Evolutionary conservation across 2,329 filamentous ascomycete species (phyloP).

Genomic region (Colletotrichum spinosum): DNA sequence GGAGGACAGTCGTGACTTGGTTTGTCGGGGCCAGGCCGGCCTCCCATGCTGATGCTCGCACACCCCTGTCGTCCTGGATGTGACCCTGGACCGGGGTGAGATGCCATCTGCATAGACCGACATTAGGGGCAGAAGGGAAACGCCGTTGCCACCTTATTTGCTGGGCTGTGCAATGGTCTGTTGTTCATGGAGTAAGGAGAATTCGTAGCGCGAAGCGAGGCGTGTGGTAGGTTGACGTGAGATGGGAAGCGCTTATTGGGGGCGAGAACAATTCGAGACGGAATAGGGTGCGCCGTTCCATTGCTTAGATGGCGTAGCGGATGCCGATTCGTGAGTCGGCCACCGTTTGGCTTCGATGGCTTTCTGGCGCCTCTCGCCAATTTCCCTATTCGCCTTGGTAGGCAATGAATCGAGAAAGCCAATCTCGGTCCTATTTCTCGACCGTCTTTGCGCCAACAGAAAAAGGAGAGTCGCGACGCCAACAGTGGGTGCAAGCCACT

Average conservation of each 20-base stretch:
- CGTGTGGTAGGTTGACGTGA: constrained; percentile 17
- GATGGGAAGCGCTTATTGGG: constrained; percentile 28
- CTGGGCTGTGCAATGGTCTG: constrained; percentile 2
- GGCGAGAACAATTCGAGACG: constrained; percentile 11
- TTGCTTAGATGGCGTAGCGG: constrained; percentile 7
- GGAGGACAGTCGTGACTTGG: constrained; percentile 30
- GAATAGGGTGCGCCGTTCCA: constrained; percentile 6
- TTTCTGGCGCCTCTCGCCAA: constrained; percentile 9
- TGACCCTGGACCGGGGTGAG: constrained; percentile 23
- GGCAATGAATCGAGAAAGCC: constrained; percentile 19
- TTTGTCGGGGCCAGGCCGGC: constrained; percentile 26
- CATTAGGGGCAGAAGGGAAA: constrained; percentile 12
- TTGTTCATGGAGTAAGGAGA: neutral
- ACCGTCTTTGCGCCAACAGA: neutral
- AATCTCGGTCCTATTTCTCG: constrained; percentile 23
- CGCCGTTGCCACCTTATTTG: constrained; percentile 31
- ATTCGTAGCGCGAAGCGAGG: neutral
- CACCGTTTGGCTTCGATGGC: constrained; percentile 11
- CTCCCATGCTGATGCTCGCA: constrained; percentile 5
- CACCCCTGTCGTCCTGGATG: constrained; percentile 12
- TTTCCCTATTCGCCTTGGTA: constrained; percentile 15
- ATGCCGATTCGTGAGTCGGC: constrained; percentile 12
- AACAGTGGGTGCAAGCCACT: constrained; percentile 13
- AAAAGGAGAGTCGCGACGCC: constrained; percentile 2
- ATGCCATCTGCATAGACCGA: constrained; percentile 30